A percentile compares a stretch with the other conserved stretches of the same genome.
These are phyloP conservation scores for Funneliformis mosseae DNA, from an alignment of 192 early-diverging fungal genomes.

Conservation along the genomic window DNA sequence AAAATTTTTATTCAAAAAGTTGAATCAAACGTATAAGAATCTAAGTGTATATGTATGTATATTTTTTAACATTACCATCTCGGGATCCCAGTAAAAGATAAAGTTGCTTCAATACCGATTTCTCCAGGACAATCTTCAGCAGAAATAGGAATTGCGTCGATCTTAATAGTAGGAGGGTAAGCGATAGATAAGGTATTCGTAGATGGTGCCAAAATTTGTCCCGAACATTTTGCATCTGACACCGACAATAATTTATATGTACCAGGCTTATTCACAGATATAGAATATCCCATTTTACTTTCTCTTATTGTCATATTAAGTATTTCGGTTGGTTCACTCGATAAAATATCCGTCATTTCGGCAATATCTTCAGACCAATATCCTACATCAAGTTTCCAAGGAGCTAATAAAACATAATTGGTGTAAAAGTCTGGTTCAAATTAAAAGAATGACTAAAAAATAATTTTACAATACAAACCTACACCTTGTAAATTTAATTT, in stretches of 20 bases:
- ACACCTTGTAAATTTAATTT: constrained; percentile 3
- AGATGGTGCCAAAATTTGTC: constrained; percentile 28
- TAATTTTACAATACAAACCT: constrained; percentile 2
- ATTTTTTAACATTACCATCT: constrained; percentile 20
- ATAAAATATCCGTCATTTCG: not conserved
- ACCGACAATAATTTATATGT: constrained; percentile 42
- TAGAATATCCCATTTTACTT: not conserved
- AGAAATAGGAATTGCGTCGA: constrained; percentile 30
- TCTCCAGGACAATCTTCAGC: constrained; percentile 34
- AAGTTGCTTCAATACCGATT: constrained; percentile 22
- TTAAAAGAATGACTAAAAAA: not conserved
- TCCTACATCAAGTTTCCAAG: constrained; percentile 22
- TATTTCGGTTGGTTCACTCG: not conserved
- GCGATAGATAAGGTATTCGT: not conserved
- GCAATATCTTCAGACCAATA: constrained; percentile 32
- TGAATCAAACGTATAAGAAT: not conserved
- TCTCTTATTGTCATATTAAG: not conserved
- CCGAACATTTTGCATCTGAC: constrained; percentile 39
- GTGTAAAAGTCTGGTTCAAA: not conserved
- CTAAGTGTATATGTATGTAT: not conserved
- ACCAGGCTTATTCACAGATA: constrained; percentile 38
- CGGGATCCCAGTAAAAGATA: constrained; percentile 28
- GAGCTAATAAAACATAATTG: constrained; percentile 1
- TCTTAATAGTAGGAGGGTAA: constrained; percentile 21
- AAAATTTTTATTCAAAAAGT: not conserved